Conservation (phyloP, 306 rosid species). For the Ceratonia siliqua region DNA sequence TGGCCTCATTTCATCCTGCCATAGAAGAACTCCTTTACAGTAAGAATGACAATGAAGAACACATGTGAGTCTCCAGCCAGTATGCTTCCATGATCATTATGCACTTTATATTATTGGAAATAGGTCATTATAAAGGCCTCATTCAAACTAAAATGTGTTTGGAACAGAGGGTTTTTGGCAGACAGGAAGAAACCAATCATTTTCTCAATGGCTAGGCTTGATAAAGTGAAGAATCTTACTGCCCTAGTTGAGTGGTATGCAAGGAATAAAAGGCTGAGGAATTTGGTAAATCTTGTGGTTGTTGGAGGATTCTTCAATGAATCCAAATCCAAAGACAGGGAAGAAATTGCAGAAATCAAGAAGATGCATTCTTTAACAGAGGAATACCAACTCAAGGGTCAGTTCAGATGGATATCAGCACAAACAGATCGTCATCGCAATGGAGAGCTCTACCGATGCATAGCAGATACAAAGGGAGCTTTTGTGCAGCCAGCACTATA, state of each 20-base stretch:
- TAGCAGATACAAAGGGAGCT: slow-evolving; percentile 62
- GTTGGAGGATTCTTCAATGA: slow-evolving; percentile 58
- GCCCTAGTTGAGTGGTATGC: slow-evolving; percentile 64
- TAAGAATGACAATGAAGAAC: no score
- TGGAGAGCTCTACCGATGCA: slow-evolving; percentile 65
- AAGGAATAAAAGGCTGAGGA: slow-evolving; percentile 53
- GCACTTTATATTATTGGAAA: no score
- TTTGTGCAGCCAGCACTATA: slow-evolving; percentile 70
- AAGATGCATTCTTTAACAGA: slow-evolving; percentile 60
- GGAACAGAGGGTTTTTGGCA: slow-evolving; percentile 35
- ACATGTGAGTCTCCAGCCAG: no score
- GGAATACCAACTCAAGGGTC: slow-evolving; percentile 50
- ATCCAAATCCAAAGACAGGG: slow-evolving; percentile 57
- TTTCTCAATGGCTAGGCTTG: slow-evolving; percentile 68
- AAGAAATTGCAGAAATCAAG: slow-evolving; percentile 67
- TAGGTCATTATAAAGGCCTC: no score
- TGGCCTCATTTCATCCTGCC: no score
- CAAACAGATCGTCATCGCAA: slow-evolving; percentile 66
- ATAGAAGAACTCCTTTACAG: no score
- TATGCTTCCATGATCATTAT: no score
- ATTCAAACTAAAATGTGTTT: no score
- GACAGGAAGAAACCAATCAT: slow-evolving; percentile 70
- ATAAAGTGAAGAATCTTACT: slow-evolving; percentile 55
- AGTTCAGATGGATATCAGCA: slow-evolving; percentile 61
- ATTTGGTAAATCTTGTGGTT: slow-evolving; percentile 59